Base-by-base conservation (phyloP, 2,329 filamentous ascomycete species). In the Colletotrichum sp. region DNA sequence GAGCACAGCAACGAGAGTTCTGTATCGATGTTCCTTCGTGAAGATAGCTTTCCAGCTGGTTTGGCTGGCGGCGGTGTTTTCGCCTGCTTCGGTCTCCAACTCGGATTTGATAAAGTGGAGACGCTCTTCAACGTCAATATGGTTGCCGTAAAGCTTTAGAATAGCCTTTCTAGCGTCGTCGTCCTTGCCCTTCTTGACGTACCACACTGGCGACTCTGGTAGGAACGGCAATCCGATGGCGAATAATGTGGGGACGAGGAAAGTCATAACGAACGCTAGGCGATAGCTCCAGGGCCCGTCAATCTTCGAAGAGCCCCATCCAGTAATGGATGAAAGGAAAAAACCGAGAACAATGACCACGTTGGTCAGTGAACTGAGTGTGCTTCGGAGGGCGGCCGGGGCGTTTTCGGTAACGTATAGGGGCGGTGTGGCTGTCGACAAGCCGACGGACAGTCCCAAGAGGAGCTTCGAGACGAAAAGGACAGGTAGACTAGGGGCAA, bases 11-110 rank as follows among this genome's bases (percentile, higher is more conserved):
- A 81, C 78, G 0, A 82, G 76, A 0, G 80, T 82, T 52, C 81
- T 73, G 2, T 63, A 66, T 6, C 81, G 79, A n/a, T 82, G 78
- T 44, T 82, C 79, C 44, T 81, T 82, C 26, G 81, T 81, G 55
- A 82, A 82, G 13, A 82, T 81, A 1, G 81, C 81, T 65, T 71
- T 81, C 80, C 80, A 82, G 60, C 78, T 82, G 2, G 80, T 82
- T 52, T 82, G 80, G n/a, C 72, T 80, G 1, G 80, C 80, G 69
- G 79, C 74, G 34, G 63, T 78, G 32, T 72, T 72, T 12, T 81
- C 81, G 0, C 81, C 79, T 9, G 78, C 78, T 9, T 73, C 75
- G 4, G 80, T 72, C 36, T 81, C 80, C 1, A 82, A 75, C 62
- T 82, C 81, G 1, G 79, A 81, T 39, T 78, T 79, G 71, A 82